phyloP scores from a whole-genome alignment of 192 early-diverging fungal genomes.

The Chytriomyces sp. region DNA sequence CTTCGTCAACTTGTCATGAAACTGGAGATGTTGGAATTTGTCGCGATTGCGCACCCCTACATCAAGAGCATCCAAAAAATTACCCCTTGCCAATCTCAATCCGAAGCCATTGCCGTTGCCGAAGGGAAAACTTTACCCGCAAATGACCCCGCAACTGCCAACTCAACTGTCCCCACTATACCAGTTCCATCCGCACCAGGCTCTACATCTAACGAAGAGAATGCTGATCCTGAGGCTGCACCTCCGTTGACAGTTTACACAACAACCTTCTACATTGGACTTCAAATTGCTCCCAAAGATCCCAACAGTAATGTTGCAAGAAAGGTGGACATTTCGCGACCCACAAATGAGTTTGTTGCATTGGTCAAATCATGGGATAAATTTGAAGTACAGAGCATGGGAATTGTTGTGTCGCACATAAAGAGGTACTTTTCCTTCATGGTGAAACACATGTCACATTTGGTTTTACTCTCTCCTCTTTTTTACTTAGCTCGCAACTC shows the following conservation, averaged over 20 bases:
- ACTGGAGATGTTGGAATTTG: constrained; percentile 75
- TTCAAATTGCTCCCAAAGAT: constrained; percentile 58
- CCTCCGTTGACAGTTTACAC: constrained; percentile 60
- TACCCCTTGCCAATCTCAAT: constrained; percentile 63
- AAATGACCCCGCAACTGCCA: constrained; percentile 19
- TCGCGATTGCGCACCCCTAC: constrained; percentile 86
- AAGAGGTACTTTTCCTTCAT: constrained; percentile 42
- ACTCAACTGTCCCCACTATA: constrained; percentile 41
- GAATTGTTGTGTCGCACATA: constrained; percentile 62
- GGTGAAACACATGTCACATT: not conserved
- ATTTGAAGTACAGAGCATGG: constrained; percentile 72
- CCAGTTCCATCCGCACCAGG: constrained; percentile 16
- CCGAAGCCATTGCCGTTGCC: constrained; percentile 62
- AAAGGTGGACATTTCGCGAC: constrained; percentile 79
- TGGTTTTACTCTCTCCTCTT: not conserved
- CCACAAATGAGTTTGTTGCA: constrained; percentile 81
- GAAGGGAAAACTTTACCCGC: constrained; percentile 17
- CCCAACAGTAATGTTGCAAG: constrained; percentile 38
- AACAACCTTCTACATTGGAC: constrained; percentile 89
- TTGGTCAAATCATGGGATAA: constrained; percentile 83
- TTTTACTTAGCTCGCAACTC: constrained; percentile 1
- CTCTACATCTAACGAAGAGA: constrained; percentile 30
- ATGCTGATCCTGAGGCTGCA: not conserved
- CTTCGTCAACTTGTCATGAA: constrained; percentile 84
- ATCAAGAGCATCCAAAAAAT: constrained; percentile 84